A percentile compares a stretch with the other conserved stretches of the same genome.
phyloP scores from a whole-genome alignment of 140 eudicot genomes.

The Ambrosia hybrid region DNA sequence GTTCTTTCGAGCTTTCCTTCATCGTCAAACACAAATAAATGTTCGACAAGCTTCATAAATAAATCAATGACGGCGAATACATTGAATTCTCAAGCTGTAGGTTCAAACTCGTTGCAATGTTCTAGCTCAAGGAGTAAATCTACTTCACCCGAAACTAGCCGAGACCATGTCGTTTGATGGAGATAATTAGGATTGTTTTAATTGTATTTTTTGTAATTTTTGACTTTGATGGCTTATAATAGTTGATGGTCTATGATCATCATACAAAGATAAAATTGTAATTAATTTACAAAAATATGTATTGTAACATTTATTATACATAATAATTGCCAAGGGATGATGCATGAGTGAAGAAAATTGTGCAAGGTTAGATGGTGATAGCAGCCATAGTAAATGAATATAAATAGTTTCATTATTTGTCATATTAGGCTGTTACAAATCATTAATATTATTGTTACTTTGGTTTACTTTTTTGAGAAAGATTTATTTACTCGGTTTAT shows the following conservation, averaged over 20 bases:
- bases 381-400: constrained; percentile 18
- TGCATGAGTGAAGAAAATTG: constrained; percentile 42
- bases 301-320: constrained; percentile 14
- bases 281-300: constrained; percentile 27
- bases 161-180: constrained; percentile 42
- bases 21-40: constrained; percentile 44
- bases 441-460: background rate
- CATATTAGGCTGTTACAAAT: constrained; percentile 4
- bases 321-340: constrained; percentile 25
- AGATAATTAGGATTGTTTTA: constrained; percentile 6
- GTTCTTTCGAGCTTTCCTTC: constrained; percentile 70
- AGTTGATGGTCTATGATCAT: constrained; percentile 33
- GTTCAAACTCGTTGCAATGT: constrained; percentile 42
- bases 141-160: constrained; percentile 59
- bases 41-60: constrained; percentile 42
- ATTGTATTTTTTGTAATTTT: constrained; percentile 15
- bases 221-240: constrained; percentile 18
- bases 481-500: background rate
- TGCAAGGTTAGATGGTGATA: constrained; percentile 45
- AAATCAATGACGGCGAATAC: constrained; percentile 32
- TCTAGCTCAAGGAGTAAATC: constrained; percentile 71
- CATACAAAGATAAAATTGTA: constrained; percentile 28
- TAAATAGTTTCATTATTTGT: constrained; percentile 5
- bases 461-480: background rate
- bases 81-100: constrained; percentile 37